These are phyloP conservation scores for Luffa aegyptiaca DNA, from an alignment of 306 rosid species.

Conservation along the genomic window DNA sequence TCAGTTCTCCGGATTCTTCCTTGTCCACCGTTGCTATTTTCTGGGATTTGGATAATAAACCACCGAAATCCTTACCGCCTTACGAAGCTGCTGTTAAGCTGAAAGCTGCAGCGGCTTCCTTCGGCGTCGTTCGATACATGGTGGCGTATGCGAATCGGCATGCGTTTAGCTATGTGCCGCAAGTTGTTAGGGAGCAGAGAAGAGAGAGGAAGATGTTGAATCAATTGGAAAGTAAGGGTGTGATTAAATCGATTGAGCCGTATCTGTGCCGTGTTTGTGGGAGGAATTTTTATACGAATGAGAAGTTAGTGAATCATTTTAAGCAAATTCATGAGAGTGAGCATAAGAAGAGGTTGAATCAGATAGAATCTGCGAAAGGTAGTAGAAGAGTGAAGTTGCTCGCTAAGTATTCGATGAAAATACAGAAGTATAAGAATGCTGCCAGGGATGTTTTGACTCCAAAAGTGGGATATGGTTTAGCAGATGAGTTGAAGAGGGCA, in stretches of 20 bases:
- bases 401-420: conserved; percentile 72
- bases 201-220: conserved; percentile 34
- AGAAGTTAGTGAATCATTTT: conserved; percentile 73
- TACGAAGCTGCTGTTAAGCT: conserved; percentile 65
- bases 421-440: conserved; percentile 71
- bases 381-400: conserved; percentile 60
- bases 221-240: conserved; percentile 44
- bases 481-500: conserved; percentile 50
- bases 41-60: conserved; percentile 83
- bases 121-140: conserved; percentile 55
- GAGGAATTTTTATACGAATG: conserved; percentile 49
- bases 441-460: conserved; percentile 49
- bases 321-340: conserved; percentile 66
- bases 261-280: conserved; percentile 71
- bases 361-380: conserved; percentile 68
- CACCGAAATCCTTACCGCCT: conserved; percentile 59
- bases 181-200: conserved; percentile 33
- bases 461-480: conserved; percentile 51
- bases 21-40: conserved; percentile 48
- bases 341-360: conserved; percentile 54
- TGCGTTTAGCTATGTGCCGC: conserved; percentile 42
- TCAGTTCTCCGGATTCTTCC: conserved; percentile 6
- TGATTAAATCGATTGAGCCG: conserved; percentile 38
- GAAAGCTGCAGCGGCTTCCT: conserved; percentile 50
- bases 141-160: conserved; percentile 59